phyloP scores from a whole-genome alignment of 2,329 filamentous ascomycete genomes.

The Venturia carpophila region DNA sequence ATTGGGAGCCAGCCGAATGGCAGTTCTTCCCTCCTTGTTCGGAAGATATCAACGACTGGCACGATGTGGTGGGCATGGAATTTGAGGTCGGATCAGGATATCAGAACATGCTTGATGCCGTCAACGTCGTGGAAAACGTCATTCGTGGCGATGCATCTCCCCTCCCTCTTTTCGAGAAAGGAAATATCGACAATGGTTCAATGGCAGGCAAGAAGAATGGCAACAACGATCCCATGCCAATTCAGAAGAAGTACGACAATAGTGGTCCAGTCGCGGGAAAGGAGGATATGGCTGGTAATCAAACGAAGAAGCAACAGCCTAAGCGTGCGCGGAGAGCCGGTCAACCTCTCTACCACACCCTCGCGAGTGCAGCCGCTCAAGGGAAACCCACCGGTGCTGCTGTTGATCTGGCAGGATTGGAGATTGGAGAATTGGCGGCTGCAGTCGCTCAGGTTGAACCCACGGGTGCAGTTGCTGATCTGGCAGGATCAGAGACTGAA shows the following conservation, averaged over 20 bases:
- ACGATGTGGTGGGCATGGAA: slow-evolving; percentile 3
- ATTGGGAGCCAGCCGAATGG: slow-evolving; percentile 14
- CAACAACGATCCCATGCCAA: background rate
- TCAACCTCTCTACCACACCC: background rate
- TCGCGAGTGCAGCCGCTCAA: background rate
- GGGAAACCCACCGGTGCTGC: background rate
- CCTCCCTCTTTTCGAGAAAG: background rate
- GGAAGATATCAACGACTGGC: background rate
- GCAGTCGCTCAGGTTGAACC: no score
- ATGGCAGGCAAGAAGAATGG: background rate
- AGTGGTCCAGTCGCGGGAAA: background rate
- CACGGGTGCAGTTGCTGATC: background rate
- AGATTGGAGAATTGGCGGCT: background rate
- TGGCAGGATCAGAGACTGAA: background rate
- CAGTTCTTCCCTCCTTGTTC: slow-evolving; percentile 14
- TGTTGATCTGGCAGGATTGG: background rate
- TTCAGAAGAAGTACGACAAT: background rate
- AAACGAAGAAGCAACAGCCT: background rate
- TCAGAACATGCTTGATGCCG: background rate
- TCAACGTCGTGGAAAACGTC: slow-evolving; percentile 10
- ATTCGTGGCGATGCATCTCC: background rate
- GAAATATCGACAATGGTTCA: background rate
- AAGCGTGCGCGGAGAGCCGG: background rate
- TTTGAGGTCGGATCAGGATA: slow-evolving; percentile 11
- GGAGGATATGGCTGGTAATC: background rate